Evolutionary conservation across 805 yeast genomes (phyloP).

Genomic region (Schwanniomyces yamadae): DNA sequence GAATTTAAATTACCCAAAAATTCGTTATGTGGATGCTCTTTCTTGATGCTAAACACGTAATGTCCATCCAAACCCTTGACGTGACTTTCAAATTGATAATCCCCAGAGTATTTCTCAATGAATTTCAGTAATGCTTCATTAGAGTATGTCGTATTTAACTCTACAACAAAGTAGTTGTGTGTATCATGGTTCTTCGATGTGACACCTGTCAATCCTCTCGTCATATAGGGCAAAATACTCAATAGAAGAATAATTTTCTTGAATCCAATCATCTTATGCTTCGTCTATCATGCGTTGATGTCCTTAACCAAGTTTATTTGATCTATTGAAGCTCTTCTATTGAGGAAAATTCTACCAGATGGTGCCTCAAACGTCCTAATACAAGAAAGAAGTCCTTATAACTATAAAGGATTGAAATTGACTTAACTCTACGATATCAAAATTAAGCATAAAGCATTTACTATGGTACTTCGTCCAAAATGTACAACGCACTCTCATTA

Average conservation of each 20-base stretch:
- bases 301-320: too few relatives aligned
- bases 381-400: too few relatives aligned
- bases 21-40: slow-evolving; percentile 32
- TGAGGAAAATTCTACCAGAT: too few relatives aligned
- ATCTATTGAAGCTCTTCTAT: too few relatives aligned
- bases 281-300: too few relatives aligned
- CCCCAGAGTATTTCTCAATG: slow-evolving; percentile 32
- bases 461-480: too few relatives aligned
- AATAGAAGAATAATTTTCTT: not conserved
- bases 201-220: slow-evolving; percentile 2
- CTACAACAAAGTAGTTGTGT: slow-evolving; percentile 63
- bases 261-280: not conserved
- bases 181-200: slow-evolving; percentile 45
- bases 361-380: too few relatives aligned
- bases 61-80: slow-evolving; percentile 60
- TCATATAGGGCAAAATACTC: not conserved
- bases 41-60: slow-evolving; percentile 61
- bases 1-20: slow-evolving; percentile 37
- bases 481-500: too few relatives aligned
- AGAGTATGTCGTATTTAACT: slow-evolving; percentile 36
- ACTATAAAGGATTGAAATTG: too few relatives aligned
- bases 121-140: slow-evolving; percentile 34
- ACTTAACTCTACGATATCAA: too few relatives aligned
- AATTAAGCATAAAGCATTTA: too few relatives aligned
- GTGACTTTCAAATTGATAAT: slow-evolving; percentile 56